These are phyloP conservation scores for Lizonia empirigonia DNA, from an alignment of 2,329 filamentous ascomycete genomes.

Conservation along the genomic window DNA sequence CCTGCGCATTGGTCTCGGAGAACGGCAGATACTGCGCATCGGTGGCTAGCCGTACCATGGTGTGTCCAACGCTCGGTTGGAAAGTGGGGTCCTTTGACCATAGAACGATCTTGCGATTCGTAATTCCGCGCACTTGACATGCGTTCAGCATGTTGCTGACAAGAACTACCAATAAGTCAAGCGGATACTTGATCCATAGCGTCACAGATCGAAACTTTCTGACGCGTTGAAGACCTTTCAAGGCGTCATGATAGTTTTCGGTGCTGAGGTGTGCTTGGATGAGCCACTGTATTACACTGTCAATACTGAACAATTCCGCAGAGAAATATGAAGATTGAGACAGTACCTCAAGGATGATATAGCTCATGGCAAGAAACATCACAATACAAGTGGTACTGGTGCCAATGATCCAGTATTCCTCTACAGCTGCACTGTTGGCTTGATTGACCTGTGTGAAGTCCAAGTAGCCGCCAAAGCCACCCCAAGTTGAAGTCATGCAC, in stretches of 20 bases:
- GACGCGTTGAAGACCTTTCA: constrained; percentile 26
- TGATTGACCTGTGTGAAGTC: constrained; percentile 38
- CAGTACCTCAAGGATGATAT: constrained; percentile 40
- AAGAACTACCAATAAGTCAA: constrained; percentile 12
- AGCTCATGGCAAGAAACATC: constrained; percentile 40
- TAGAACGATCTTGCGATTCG: background rate
- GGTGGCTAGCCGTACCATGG: background rate
- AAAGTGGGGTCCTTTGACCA: background rate
- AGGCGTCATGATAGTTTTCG: constrained; percentile 29
- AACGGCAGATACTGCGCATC: constrained; percentile 17
- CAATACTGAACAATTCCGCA: too few relatives aligned
- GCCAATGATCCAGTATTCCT: constrained; percentile 39
- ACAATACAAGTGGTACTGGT: constrained; percentile 32
- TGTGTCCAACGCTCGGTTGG: background rate
- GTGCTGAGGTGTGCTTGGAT: constrained; percentile 44
- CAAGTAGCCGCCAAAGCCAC: constrained; percentile 47
- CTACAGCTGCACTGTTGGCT: constrained; percentile 31
- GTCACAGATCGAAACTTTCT: constrained; percentile 28
- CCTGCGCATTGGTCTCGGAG: background rate
- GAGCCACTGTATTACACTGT: constrained; percentile 31
- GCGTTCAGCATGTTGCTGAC: constrained; percentile 16
- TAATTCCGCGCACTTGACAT: constrained; percentile 7
- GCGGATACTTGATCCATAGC: constrained; percentile 21
- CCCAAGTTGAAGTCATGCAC: constrained; percentile 49
- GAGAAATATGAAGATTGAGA: background rate